Evolutionary conservation across 2,329 filamentous ascomycete genomes (phyloP).

Genomic region (Xylaria arbuscula): DNA sequence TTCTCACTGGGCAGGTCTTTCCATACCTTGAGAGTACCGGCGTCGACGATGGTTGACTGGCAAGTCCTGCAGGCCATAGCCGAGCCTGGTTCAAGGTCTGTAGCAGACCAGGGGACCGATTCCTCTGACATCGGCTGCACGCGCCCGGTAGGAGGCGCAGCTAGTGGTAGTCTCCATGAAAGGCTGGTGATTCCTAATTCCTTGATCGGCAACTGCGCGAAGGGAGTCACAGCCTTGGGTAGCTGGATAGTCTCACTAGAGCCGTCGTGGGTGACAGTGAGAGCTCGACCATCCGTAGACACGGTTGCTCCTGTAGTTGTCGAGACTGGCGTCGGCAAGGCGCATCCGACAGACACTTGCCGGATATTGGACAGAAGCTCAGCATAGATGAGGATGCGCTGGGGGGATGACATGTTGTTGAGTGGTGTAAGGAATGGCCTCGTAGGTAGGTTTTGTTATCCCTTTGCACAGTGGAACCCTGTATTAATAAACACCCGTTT

Average conservation of each 20-base stretch:
- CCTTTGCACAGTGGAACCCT: constrained; percentile 1
- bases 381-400: constrained; percentile 63
- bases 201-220: constrained; percentile 54
- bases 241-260: constrained; percentile 52
- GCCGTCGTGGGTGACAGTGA: constrained; percentile 63
- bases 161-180: constrained; percentile 66
- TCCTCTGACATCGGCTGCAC: constrained; percentile 50
- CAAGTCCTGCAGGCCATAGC: constrained; percentile 59
- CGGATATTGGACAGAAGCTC: constrained; percentile 73
- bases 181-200: constrained; percentile 51
- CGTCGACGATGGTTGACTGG: constrained; percentile 52
- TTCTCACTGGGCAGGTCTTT: constrained; percentile 95
- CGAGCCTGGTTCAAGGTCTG: constrained; percentile 55
- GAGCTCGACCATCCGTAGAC: constrained; percentile 56
- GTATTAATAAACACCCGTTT: too few species aligned
- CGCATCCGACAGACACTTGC: constrained; percentile 69
- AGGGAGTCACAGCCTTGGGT: constrained; percentile 55
- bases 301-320: constrained; percentile 58
- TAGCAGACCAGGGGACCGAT: constrained; percentile 67
- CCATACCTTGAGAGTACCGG: constrained; percentile 68
- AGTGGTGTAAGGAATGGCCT: constrained; percentile 25
- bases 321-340: constrained; percentile 58
- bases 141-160: constrained; percentile 14
- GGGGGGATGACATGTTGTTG: constrained; percentile 43
- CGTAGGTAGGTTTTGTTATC: not conserved